Evolutionary conservation across 805 yeast species (phyloP).

Genomic region (Candida gorgasii): DNA sequence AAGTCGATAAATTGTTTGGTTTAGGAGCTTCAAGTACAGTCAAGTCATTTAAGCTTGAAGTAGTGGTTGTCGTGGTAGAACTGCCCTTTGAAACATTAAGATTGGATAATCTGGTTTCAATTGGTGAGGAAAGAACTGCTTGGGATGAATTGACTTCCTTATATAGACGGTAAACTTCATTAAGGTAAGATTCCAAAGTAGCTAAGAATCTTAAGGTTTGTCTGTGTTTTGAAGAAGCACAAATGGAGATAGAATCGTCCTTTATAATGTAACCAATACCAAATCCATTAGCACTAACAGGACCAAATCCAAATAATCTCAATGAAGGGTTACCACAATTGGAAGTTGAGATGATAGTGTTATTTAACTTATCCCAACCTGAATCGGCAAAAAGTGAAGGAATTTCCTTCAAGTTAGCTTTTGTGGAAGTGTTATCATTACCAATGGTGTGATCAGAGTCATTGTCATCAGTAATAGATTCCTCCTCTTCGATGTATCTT

Average conservation of each 20-base stretch:
- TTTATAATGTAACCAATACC: conserved; percentile 58
- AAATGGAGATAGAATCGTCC: conserved; percentile 52
- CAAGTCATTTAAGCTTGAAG: conserved; percentile 2
- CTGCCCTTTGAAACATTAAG: not conserved
- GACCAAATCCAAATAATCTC: conserved; percentile 60
- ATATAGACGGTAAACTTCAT: conserved; percentile 42
- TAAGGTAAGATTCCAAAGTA: conserved; percentile 51
- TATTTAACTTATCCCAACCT: conserved; percentile 86
- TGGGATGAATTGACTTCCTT: conserved; percentile 23
- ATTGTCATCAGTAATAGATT: conserved; percentile 22
- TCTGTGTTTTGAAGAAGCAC: conserved; percentile 61
- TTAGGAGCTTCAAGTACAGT: conserved; percentile 14
- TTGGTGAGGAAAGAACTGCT: conserved; percentile 23
- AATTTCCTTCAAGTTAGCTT: conserved; percentile 33
- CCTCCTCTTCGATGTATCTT: conserved; percentile 45
- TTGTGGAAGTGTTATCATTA: conserved; percentile 31
- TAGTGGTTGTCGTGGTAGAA: not conserved
- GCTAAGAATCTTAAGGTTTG: conserved; percentile 57
- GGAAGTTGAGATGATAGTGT: conserved; percentile 68
- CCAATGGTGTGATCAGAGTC: conserved; percentile 22
- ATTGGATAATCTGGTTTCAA: conserved; percentile 31
- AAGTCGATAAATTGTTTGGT: conserved; percentile 32
- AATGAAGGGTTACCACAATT: conserved; percentile 65
- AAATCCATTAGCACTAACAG: conserved; percentile 58
- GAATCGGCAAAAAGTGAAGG: conserved; percentile 81